Conservation (phyloP, 73 alveolate species). For the Tetrahymena malaccensis region DNA sequence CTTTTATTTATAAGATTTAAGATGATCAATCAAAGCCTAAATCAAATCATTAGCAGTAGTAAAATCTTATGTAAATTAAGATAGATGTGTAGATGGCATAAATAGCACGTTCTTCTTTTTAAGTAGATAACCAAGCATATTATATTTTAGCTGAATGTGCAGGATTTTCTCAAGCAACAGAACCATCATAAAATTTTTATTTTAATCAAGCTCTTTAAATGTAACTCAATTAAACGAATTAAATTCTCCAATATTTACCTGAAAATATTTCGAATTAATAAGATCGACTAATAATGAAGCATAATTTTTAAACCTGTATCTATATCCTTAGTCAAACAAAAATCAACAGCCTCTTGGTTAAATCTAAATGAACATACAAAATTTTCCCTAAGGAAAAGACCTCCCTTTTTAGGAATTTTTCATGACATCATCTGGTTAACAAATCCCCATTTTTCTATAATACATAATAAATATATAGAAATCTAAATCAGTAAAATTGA, state of each 20-base stretch:
- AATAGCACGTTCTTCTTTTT: neutral
- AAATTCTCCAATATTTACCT: neutral
- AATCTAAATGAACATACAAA: neutral
- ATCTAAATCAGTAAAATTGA: neutral
- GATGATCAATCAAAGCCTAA: neutral
- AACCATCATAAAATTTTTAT: neutral
- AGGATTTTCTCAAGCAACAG: neutral
- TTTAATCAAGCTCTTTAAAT: neutral
- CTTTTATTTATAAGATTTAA: neutral
- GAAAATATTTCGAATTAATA: neutral
- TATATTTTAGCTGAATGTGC: neutral
- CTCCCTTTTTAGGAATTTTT: neutral
- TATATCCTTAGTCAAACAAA: neutral
- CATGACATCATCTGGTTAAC: neutral
- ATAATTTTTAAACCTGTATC: neutral
- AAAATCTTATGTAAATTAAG: neutral
- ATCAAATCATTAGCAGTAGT: neutral
- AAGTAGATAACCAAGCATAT: neutral
- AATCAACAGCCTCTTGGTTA: neutral
- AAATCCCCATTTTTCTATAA: neutral
- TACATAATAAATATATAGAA: neutral
- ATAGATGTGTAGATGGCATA: neutral
- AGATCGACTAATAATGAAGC: neutral
- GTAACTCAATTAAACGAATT: neutral
- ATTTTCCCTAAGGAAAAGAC: neutral